Evolutionary conservation across 1,284 basidiomycete genomes (phyloP).

Genomic region (Apiotrichum sp.): DNA sequence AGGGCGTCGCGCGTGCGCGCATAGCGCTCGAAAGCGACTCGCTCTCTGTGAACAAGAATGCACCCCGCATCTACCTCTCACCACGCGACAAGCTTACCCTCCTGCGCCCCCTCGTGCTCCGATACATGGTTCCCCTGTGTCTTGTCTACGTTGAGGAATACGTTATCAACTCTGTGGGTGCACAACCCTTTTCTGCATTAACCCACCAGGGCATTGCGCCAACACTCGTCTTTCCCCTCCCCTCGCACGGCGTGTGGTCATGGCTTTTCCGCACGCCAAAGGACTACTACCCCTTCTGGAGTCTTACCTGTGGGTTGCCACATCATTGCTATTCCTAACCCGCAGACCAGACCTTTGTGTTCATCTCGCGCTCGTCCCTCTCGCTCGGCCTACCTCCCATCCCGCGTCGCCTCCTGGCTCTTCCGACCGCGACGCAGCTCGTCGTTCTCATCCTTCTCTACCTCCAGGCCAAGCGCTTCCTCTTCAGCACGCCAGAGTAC

Average conservation of each 20-base stretch:
- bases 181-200: conserved; percentile 46
- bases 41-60: neutral
- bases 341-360: conserved; percentile 79
- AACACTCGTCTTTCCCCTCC: conserved; percentile 83
- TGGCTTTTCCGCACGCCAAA: conserved; percentile 77
- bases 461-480: conserved; percentile 44
- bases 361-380: conserved; percentile 87
- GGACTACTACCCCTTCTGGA: conserved; percentile 92
- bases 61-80: conserved; percentile 51
- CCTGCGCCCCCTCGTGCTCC: conserved; percentile 63
- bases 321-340: neutral
- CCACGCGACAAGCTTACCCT: conserved; percentile 67
- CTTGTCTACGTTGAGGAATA: conserved; percentile 71
- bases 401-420: conserved; percentile 61
- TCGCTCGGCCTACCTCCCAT: conserved; percentile 80
- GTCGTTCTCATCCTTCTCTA: conserved; percentile 54
- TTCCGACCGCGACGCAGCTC: conserved; percentile 53
- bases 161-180: conserved; percentile 74
- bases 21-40: neutral
- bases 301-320: conserved; percentile 34
- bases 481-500: conserved; percentile 37
- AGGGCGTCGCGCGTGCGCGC: neutral
- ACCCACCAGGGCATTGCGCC: conserved; percentile 69
- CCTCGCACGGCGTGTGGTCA: conserved; percentile 57
- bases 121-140: conserved; percentile 55